Conservation (phyloP, 2,329 filamentous ascomycete genomes). For the Penicillium nordicum region DNA sequence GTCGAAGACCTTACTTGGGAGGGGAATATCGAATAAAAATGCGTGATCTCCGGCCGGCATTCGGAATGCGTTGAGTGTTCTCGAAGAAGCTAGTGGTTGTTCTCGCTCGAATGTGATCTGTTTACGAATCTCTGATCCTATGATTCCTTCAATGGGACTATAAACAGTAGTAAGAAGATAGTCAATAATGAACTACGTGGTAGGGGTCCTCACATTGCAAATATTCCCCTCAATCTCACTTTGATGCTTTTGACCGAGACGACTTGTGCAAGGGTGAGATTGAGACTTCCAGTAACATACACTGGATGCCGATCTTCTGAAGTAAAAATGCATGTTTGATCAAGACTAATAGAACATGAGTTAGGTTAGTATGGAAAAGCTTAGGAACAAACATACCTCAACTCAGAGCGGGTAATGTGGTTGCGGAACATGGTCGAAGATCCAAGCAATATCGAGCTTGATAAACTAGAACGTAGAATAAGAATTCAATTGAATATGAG, state of each 20-base stretch:
- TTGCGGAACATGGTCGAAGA: conserved; percentile 2
- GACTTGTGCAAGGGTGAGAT: conserved; percentile 5
- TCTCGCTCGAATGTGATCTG: conserved; percentile 12
- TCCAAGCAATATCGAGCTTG: neutral
- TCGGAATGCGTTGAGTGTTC: conserved; percentile 14
- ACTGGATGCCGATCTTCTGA: neutral
- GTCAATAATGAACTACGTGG: neutral
- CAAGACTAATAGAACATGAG: conserved; percentile 6
- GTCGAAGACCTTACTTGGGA: conserved; percentile 9
- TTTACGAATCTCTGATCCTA: conserved; percentile 8
- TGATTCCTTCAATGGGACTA: neutral
- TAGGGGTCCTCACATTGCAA: conserved; percentile 13
- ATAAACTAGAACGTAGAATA: neutral
- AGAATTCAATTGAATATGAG: neutral
- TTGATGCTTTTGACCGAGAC: conserved; percentile 14
- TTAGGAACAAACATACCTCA: neutral
- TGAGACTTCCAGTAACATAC: conserved; percentile 13
- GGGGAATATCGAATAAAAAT: conserved; percentile 19
- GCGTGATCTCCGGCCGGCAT: conserved; percentile 19
- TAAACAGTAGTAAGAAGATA: neutral
- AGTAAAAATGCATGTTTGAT: conserved; percentile 18
- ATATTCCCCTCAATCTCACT: conserved; percentile 13
- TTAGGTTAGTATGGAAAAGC: neutral
- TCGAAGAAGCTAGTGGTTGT: conserved; percentile 15
- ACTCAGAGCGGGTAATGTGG: neutral